Percentiles rank a stretch among this genome's conserved stretches.
Evolutionary conservation across 1,284 basidiomycete genomes (phyloP).

Genomic region (Chalciporus sp.): DNA sequence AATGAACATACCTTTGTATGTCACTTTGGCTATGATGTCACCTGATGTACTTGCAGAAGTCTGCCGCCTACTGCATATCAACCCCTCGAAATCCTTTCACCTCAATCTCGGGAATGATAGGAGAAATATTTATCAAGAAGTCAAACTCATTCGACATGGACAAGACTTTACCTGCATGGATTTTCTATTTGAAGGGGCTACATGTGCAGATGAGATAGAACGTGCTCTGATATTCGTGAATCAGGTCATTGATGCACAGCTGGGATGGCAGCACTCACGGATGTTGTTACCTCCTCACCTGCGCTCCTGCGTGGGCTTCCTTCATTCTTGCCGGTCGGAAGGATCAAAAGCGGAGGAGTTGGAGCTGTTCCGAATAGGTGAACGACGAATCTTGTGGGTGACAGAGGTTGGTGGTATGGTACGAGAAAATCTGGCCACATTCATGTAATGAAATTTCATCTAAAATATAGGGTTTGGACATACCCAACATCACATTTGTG

Average conservation of each 20-base stretch:
- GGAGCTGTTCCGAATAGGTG: background rate
- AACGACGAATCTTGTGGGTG: slow-evolving; percentile 13
- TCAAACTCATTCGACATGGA: background rate
- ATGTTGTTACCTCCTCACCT: background rate
- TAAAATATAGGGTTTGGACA: slow-evolving; percentile 20
- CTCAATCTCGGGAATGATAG: slow-evolving; percentile 7
- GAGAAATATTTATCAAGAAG: slow-evolving; percentile 6
- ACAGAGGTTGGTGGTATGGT: slow-evolving; percentile 25
- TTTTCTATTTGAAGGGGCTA: background rate
- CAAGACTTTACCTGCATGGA: background rate
- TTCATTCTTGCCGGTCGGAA: background rate
- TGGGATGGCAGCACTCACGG: background rate
- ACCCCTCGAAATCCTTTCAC: background rate
- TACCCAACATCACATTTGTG: slow-evolving; percentile 17
- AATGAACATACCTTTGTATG: background rate
- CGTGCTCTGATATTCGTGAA: slow-evolving; percentile 2
- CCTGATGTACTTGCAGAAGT: background rate
- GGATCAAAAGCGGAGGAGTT: background rate
- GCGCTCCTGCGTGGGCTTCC: background rate
- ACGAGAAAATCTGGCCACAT: background rate
- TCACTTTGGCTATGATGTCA: slow-evolving; percentile 7
- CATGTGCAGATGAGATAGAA: background rate
- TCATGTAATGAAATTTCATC: too few species aligned
- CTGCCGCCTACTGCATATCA: background rate
- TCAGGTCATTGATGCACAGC: background rate